Percentiles rank a stretch among this genome's conserved stretches.
Conservation (phyloP, 2,329 filamentous ascomycete genomes). For the Colletotrichum tropicale region DNA sequence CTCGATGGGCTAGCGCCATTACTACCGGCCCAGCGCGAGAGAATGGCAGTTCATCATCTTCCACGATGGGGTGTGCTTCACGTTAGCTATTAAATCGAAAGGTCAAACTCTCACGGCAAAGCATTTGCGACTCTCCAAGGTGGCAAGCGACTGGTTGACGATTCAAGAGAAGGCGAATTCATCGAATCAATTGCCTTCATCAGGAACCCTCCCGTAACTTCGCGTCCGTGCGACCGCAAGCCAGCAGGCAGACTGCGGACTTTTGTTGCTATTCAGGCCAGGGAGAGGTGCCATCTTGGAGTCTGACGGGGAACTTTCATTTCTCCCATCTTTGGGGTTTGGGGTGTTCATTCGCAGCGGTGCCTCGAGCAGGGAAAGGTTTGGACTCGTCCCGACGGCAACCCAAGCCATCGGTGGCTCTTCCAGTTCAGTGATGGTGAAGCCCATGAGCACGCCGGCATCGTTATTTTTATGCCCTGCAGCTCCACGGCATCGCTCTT, state of each 20-base stretch:
- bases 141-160: not conserved
- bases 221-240: not conserved
- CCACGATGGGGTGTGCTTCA: not conserved
- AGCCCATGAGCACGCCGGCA: not conserved
- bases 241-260: not conserved
- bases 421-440: not conserved
- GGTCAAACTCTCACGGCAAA: not conserved
- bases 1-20: not conserved
- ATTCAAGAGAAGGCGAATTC: not conserved
- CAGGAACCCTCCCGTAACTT: not conserved
- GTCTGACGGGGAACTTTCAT: not conserved
- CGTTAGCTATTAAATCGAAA: fast-evolving
- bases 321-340: not conserved
- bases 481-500: not conserved
- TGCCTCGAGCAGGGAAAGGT: not conserved
- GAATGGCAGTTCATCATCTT: not conserved
- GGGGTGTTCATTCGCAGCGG: not conserved
- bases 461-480: not conserved
- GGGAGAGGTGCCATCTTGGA: not conserved
- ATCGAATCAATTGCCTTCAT: not conserved
- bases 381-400: not conserved
- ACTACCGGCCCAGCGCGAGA: not conserved
- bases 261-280: not conserved
- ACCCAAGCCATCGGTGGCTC: not conserved
- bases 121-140: not conserved